Conservation (phyloP, 116 monocot genomes). For the Dioscorea cayenensis region DNA sequence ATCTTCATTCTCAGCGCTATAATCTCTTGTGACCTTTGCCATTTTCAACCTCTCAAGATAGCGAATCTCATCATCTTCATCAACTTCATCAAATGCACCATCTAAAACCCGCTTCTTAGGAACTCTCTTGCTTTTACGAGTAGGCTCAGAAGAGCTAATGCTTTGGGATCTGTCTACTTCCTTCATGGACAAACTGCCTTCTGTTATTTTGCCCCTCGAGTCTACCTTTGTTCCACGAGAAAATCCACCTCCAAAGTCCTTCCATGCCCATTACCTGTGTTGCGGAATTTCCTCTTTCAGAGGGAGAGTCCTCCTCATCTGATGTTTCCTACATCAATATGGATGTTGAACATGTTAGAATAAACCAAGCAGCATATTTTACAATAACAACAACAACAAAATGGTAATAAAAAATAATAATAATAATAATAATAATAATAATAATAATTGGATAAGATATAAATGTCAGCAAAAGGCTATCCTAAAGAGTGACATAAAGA, state of each 20-base stretch:
- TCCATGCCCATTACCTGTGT: slow-evolving; percentile 25
- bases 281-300: slow-evolving; percentile 15
- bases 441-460: background rate
- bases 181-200: slow-evolving; percentile 13
- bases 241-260: slow-evolving; percentile 18
- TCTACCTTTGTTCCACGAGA: slow-evolving; percentile 11
- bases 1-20: slow-evolving; percentile 17
- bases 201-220: slow-evolving; percentile 2
- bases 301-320: slow-evolving; percentile 35
- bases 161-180: slow-evolving; percentile 17
- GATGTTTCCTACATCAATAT: slow-evolving; percentile 19
- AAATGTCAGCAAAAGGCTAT: background rate
- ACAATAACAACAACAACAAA: background rate
- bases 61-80: slow-evolving; percentile 47
- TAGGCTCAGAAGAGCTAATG: slow-evolving; percentile 26
- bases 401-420: no score
- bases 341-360: background rate
- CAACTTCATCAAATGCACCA: slow-evolving; percentile 41
- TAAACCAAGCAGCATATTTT: background rate
- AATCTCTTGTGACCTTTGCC: slow-evolving; percentile 18
- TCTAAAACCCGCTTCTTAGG: slow-evolving; percentile 58
- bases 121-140: slow-evolving; percentile 73
- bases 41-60: slow-evolving; percentile 47
- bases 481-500: background rate
- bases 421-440: no score